Percentiles rank a stretch among this genome's conserved stretches.
Conservation (phyloP, 306 rosid genomes). For the Pueraria montana region DNA sequence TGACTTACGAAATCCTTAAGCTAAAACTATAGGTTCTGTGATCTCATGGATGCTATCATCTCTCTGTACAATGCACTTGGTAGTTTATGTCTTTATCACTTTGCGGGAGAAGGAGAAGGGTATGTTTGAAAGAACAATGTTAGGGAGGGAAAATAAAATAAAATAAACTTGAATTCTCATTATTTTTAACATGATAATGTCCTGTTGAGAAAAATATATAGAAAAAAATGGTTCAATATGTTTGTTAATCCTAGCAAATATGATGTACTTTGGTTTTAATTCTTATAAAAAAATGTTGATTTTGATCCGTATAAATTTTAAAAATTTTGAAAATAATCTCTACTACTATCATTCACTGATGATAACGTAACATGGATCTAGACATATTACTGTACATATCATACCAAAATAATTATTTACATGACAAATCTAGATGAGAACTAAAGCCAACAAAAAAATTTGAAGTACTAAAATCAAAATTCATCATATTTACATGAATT, state of each 20-base stretch:
- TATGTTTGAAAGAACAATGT: not conserved
- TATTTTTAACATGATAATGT: not conserved
- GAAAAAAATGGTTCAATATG: not conserved
- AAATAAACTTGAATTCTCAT: too few relatives aligned
- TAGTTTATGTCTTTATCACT: not conserved
- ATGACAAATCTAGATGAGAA: not conserved
- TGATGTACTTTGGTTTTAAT: too few relatives aligned
- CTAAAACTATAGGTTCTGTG: conserved; percentile 19
- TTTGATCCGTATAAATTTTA: too few relatives aligned
- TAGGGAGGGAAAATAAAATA: not conserved
- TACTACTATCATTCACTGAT: too few relatives aligned
- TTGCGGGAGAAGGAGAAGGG: not conserved
- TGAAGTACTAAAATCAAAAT: not conserved
- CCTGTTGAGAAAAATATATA: not conserved
- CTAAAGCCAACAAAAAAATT: not conserved
- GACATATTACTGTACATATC: too few relatives aligned
- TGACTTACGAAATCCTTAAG: conserved; percentile 34
- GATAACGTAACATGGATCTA: not conserved
- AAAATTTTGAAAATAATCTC: too few relatives aligned
- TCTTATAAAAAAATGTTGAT: too few relatives aligned
- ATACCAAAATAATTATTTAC: not conserved
- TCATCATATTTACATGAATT: too few relatives aligned
- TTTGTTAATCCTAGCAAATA: too few relatives aligned
- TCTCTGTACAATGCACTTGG: conserved; percentile 4
- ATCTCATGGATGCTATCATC: conserved; percentile 50